These are phyloP conservation scores for Verticillium dahliae DNA, from an alignment of 2,329 filamentous ascomycete genomes.

Conservation along the genomic window DNA sequence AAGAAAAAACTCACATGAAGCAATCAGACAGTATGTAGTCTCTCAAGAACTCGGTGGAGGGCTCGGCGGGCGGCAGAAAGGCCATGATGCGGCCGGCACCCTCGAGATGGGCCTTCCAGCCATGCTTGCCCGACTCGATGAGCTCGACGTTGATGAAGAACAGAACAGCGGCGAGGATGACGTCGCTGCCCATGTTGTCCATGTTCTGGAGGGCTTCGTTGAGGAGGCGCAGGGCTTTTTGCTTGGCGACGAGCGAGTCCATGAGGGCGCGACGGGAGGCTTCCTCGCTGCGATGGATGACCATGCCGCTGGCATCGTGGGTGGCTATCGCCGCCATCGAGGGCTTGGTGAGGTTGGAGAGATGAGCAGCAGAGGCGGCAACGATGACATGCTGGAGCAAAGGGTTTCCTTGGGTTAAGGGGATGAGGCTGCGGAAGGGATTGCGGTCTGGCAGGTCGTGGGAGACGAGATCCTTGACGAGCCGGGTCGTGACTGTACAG, in stretches of 20 bases:
- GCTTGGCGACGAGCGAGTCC: slow-evolving; percentile 38
- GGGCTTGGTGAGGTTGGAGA: slow-evolving; percentile 33
- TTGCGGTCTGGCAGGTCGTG: slow-evolving; percentile 36
- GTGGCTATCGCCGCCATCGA: slow-evolving; percentile 16
- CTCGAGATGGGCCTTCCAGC: slow-evolving; percentile 40
- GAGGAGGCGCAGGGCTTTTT: slow-evolving; percentile 35
- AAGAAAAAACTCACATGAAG: slow-evolving; percentile 28
- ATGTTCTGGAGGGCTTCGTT: slow-evolving; percentile 30
- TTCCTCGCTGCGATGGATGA: slow-evolving; percentile 5
- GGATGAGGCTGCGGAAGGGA: slow-evolving; percentile 38
- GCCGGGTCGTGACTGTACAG: slow-evolving; percentile 41
- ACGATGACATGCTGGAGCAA: slow-evolving; percentile 40
- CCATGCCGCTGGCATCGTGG: slow-evolving; percentile 1
- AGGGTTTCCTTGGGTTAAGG: slow-evolving; percentile 31
- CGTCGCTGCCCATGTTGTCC: slow-evolving; percentile 27
- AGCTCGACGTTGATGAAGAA: slow-evolving; percentile 45
- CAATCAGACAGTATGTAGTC: slow-evolving; percentile 42
- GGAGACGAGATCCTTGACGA: slow-evolving; percentile 47
- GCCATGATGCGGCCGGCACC: slow-evolving; percentile 37
- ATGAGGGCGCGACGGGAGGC: slow-evolving; percentile 24
- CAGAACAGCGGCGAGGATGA: slow-evolving; percentile 37
- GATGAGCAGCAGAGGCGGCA: slow-evolving; percentile 40
- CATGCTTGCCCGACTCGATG: slow-evolving; percentile 40
- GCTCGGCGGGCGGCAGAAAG: slow-evolving; percentile 25
- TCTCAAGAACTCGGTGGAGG: slow-evolving; percentile 27